Evolutionary conservation across 371 early-diverging fungal species (phyloP).

Genomic region (Phascolomyces articulosus): DNA sequence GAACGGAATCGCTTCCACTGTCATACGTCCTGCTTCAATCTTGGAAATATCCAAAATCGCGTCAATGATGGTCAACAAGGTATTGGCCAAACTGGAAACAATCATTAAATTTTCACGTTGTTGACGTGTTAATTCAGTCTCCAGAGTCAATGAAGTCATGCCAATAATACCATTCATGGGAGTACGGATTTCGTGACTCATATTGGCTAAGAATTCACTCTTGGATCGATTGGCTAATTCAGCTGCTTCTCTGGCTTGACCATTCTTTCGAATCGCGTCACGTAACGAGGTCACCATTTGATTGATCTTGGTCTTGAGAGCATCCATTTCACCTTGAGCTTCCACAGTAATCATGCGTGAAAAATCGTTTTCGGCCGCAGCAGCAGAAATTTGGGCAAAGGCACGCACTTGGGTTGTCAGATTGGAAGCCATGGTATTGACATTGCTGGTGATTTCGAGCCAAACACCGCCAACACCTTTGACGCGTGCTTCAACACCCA

Average conservation of each 20-base stretch:
- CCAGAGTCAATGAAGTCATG: conserved; percentile 62
- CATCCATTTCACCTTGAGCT: conserved; percentile 74
- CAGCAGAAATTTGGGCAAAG: conserved; percentile 57
- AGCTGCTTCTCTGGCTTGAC: conserved; percentile 67
- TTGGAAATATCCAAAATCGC: conserved; percentile 80
- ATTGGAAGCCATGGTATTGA: conserved; percentile 56
- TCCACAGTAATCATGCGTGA: conserved; percentile 67
- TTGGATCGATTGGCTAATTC: conserved; percentile 74
- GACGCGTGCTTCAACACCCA: conserved; percentile 45
- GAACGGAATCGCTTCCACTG: conserved; percentile 62
- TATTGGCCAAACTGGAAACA: conserved; percentile 63
- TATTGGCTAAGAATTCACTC: conserved; percentile 72
- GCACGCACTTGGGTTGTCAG: conserved; percentile 58
- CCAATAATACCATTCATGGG: conserved; percentile 81
- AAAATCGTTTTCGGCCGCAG: conserved; percentile 65
- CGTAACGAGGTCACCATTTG: conserved; percentile 67
- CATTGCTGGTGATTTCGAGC: conserved; percentile 56
- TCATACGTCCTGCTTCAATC: conserved; percentile 78
- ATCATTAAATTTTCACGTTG: conserved; percentile 74
- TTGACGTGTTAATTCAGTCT: conserved; percentile 62
- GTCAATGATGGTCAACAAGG: conserved; percentile 69
- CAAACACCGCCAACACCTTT: conserved; percentile 55
- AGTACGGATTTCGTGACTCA: conserved; percentile 73
- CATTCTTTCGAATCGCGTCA: conserved; percentile 66
- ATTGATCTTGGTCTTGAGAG: conserved; percentile 70